Evolutionary conservation across 176 grass and related monocot species (phyloP).

Genomic region (Panicum miliaceum): DNA sequence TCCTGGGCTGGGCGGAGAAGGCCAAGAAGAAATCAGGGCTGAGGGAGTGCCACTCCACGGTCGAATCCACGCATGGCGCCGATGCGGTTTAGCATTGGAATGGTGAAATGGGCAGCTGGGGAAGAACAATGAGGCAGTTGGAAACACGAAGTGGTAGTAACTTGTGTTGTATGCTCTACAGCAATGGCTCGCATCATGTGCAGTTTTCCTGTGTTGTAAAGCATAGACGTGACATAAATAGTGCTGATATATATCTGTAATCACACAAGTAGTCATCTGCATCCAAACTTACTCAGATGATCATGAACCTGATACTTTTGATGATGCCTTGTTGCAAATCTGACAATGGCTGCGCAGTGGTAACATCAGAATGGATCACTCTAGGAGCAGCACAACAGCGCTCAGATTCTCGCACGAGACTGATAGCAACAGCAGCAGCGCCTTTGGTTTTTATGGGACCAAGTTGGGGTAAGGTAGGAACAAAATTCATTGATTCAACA

Average conservation of each 20-base stretch:
- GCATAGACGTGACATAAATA: neutral
- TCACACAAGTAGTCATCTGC: neutral
- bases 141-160: neutral
- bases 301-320: too few species aligned
- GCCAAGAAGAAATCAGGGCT: constrained; percentile 48
- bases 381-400: neutral
- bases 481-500: neutral
- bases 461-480: neutral
- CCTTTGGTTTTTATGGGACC: neutral
- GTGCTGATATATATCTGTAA: neutral
- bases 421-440: neutral
- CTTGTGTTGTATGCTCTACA: neutral
- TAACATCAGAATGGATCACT: neutral
- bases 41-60: neutral
- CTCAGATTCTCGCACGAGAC: neutral
- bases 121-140: constrained; percentile 8
- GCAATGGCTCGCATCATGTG: neutral
- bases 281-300: neutral
- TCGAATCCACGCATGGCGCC: neutral
- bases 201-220: neutral
- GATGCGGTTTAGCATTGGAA: constrained; percentile 16
- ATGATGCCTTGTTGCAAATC: neutral
- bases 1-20: constrained; percentile 74
- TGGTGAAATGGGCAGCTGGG: neutral
- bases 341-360: neutral